Evolutionary conservation across 225 moss, liverwort and hornwort species (phyloP).

Genomic region (Physcomitrium patens): DNA sequence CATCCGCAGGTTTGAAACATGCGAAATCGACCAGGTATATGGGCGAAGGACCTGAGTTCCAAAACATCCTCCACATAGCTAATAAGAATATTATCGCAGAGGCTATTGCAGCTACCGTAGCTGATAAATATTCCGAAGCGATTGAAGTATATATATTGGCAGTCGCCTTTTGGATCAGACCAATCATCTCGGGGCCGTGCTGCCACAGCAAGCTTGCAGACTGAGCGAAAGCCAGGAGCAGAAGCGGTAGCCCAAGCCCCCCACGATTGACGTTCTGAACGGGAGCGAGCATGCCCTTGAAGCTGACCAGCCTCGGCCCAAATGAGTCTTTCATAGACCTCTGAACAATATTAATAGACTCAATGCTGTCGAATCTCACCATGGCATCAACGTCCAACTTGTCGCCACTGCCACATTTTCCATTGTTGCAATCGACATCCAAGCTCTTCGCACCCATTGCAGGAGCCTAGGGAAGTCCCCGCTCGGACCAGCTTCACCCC

Average conservation of each 20-base stretch:
- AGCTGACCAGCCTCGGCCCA: constrained; percentile 36
- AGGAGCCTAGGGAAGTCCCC: too few relatives aligned
- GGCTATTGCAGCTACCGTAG: background rate
- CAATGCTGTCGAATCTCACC: background rate
- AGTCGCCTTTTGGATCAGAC: background rate
- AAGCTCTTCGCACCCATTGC: constrained; percentile 19
- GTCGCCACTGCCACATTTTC: background rate
- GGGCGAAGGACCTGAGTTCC: background rate
- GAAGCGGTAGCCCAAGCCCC: constrained; percentile 18
- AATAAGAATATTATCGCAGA: too few relatives aligned
- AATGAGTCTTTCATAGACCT: constrained; percentile 10
- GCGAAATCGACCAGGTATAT: constrained; percentile 47
- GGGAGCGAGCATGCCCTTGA: constrained; percentile 32
- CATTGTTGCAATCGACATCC: background rate
- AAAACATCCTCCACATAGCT: background rate
- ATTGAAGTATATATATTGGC: background rate
- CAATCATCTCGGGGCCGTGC: background rate
- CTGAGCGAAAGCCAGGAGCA: constrained; percentile 26
- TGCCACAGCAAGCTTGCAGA: background rate
- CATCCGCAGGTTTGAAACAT: constrained; percentile 33
- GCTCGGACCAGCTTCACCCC: too few relatives aligned
- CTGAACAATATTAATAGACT: background rate
- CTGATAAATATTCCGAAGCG: background rate
- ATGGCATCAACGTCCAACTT: background rate
- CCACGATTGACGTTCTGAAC: constrained; percentile 12